These are phyloP conservation scores for Blastobotrys arbuscula DNA, from an alignment of 1,139 yeast species.

Conservation along the genomic window DNA sequence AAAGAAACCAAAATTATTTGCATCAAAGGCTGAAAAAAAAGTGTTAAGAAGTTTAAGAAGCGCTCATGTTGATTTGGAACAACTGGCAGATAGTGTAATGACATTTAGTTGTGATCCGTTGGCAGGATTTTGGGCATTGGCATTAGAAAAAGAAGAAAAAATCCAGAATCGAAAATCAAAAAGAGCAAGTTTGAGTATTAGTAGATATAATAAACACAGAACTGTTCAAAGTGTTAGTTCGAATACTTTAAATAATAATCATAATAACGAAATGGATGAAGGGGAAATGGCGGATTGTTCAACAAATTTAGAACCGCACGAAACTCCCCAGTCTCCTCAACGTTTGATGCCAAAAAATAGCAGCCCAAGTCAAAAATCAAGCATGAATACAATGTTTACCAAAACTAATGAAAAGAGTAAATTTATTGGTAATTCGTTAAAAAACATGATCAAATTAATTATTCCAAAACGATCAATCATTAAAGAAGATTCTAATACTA, in stretches of 20 bases:
- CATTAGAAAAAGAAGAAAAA: slow-evolving; percentile 58
- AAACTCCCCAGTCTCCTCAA: not conserved
- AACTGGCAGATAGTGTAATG: slow-evolving; percentile 55
- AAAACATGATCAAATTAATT: slow-evolving; percentile 19
- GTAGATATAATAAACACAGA: slow-evolving; percentile 10
- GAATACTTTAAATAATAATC: not conserved
- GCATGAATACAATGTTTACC: slow-evolving; percentile 15
- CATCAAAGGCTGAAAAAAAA: slow-evolving; percentile 58
- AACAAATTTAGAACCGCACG: not conserved
- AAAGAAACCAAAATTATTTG: slow-evolving; percentile 42
- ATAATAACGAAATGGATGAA: not conserved
- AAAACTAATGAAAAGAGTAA: slow-evolving; percentile 13
- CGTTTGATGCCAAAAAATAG: not conserved
- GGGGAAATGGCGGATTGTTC: not conserved
- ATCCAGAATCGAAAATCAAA: slow-evolving; percentile 31
- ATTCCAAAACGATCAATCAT: slow-evolving; percentile 4
- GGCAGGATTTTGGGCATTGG: slow-evolving; percentile 79
- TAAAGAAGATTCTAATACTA: not conserved
- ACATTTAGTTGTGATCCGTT: slow-evolving; percentile 66
- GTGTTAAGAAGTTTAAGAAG: slow-evolving; percentile 59
- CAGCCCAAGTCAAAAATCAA: slow-evolving; percentile 15
- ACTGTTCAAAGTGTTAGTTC: not conserved
- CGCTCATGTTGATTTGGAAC: slow-evolving; percentile 61
- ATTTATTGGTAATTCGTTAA: slow-evolving; percentile 16
- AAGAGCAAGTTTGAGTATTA: slow-evolving; percentile 22